Conservation (phyloP, 306 rosid species). For the Canavalia gladiata region DNA sequence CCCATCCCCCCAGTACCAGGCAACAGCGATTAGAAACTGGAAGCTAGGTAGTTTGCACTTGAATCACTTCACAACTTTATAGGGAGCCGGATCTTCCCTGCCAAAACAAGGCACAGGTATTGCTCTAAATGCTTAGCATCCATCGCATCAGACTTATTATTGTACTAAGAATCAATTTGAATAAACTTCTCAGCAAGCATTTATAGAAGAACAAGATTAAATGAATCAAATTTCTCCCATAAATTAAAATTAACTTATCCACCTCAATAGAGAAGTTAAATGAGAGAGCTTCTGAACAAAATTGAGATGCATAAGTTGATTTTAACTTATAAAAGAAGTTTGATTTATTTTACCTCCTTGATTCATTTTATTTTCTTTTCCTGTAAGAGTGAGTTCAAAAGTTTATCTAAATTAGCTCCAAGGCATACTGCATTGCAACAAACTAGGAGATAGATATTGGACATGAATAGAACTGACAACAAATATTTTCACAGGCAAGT, state of each 20-base stretch:
- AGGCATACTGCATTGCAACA: slow-evolving; percentile 37
- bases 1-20: slow-evolving; percentile 45
- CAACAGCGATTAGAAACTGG: slow-evolving; percentile 45
- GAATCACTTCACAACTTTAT: slow-evolving; percentile 55
- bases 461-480: slow-evolving; percentile 10
- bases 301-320: background rate
- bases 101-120: slow-evolving; percentile 58
- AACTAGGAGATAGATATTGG: slow-evolving; percentile 25
- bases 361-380: background rate
- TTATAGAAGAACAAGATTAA: background rate
- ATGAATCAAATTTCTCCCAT: background rate
- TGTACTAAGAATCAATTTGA: background rate
- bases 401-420: background rate
- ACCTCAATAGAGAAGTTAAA: background rate
- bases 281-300: background rate
- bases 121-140: slow-evolving; percentile 49
- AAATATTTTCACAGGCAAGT: background rate
- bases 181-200: background rate
- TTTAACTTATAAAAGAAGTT: background rate
- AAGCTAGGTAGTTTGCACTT: slow-evolving; percentile 40
- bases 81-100: slow-evolving; percentile 55
- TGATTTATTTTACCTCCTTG: background rate
- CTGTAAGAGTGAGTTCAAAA: background rate
- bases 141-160: slow-evolving; percentile 41
- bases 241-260: background rate